Percentiles rank a stretch among this genome's conserved stretches.
Conservation (phyloP, 1,284 basidiomycete genomes). For the Rhodotorula sp. region DNA sequence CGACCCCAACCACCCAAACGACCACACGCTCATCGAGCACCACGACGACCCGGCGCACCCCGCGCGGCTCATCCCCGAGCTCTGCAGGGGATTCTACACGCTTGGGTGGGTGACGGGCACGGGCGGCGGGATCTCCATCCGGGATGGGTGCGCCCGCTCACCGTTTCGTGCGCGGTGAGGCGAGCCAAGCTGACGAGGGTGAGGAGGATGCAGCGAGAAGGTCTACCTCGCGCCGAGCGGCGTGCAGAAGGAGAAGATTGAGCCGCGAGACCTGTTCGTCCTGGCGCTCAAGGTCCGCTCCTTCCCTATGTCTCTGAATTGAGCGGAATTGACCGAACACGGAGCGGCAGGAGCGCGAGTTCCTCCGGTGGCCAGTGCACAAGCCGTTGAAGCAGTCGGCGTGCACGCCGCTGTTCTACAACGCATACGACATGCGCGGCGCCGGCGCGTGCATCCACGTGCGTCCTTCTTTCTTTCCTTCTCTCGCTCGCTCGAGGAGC, state of each 20-base stretch:
- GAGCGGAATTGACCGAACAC: constrained; percentile 41
- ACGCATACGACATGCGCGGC: constrained; percentile 73
- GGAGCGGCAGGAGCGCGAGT: constrained; percentile 59
- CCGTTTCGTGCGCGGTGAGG: not conserved
- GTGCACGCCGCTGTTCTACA: constrained; percentile 82
- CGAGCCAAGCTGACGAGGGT: not conserved
- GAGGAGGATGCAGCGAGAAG: constrained; percentile 59
- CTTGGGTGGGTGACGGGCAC: constrained; percentile 65
- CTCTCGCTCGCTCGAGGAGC: not conserved
- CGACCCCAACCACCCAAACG: constrained; percentile 26
- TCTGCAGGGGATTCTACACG: constrained; percentile 57
- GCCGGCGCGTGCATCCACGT: constrained; percentile 78
- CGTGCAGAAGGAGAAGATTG: constrained; percentile 83
- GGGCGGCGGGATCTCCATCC: constrained; percentile 67
- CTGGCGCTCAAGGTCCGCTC: constrained; percentile 62
- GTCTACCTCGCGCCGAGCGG: constrained; percentile 84
- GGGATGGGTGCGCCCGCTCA: constrained; percentile 58
- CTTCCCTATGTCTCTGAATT: not conserved
- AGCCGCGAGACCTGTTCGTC: constrained; percentile 76
- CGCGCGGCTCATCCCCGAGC: constrained; percentile 75
- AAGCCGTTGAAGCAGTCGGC: constrained; percentile 52
- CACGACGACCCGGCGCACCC: constrained; percentile 57
- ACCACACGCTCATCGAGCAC: constrained; percentile 36
- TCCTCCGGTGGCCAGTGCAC: constrained; percentile 68
- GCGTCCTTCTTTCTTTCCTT: not conserved